Evolutionary conservation across 352 stramenopile species (phyloP), one percentile per base, ranked within the genome.

Genomic region (Aphanomyces astaci): DNA sequence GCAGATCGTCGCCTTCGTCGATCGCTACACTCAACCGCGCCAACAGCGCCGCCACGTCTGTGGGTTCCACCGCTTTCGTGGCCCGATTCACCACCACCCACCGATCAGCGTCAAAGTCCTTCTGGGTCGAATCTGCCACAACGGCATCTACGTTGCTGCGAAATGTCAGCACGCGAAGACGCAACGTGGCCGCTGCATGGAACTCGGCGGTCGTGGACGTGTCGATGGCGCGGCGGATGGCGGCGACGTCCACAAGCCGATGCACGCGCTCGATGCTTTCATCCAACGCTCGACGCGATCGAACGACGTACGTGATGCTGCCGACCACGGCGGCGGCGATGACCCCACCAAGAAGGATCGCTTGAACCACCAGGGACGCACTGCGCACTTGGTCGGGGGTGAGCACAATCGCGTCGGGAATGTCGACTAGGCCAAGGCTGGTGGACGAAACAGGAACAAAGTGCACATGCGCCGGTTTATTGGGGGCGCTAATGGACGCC

Each of bases 31-130:
- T 25, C 17, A 59, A 15, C 15, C 33, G 51, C 25, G n/a, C 30
- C 17, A 59, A 19, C 19, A 59, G 27, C 5, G 7, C 30, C 11
- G 19, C 51, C 19, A 59, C 51, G n/a, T 59, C 27, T 25, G 2
- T 39, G 1, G 51, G 13, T 4, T 30, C 51, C 5, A 15, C 25
- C 5, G 32, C 13, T n/a, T 39, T 30, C 13, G 51, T 22, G 22
- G 33, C 22, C 11, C 51, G 51, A 59, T 30, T 59, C 51, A 59
- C 51, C 9, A 59, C 27, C 13, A 59, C n/a, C 51, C 51, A 59
- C 5, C 24, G 15, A 9, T 19, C 30, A 22, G 11, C 5, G 27
- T 59, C 51, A 39, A 59, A 59, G 22, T 59, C 51, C 27, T 59
- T 59, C 22, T 59, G 27, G 24, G 32, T 39, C 13, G 51, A 15